These are phyloP conservation scores for Nevesoporus exiguus DNA, from an alignment of 768 basidiomycete genomes.

Conservation along the genomic window DNA sequence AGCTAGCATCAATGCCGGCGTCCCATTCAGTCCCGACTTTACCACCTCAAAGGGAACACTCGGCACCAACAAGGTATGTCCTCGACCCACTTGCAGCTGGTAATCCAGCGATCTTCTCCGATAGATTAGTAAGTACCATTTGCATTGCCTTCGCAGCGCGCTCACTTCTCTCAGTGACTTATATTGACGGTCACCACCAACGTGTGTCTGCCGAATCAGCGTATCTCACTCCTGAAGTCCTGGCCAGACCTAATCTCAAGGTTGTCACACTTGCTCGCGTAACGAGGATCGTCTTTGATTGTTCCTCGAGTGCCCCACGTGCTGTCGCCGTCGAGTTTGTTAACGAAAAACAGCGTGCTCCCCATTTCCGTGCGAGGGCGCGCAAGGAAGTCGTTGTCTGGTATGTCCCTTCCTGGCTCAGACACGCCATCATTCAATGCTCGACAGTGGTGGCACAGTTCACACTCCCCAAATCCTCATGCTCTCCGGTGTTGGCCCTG, in stretches of 20 bases:
- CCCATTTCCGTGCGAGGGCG: slow-evolving; percentile 44
- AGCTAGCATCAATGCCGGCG: slow-evolving; percentile 47
- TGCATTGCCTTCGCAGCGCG: background rate
- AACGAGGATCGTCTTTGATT: slow-evolving; percentile 56
- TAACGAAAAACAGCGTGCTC: slow-evolving; percentile 20
- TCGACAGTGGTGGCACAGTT: slow-evolving; percentile 53
- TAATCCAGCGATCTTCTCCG: background rate
- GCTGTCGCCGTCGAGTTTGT: slow-evolving; percentile 65
- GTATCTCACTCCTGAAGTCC: slow-evolving; percentile 63
- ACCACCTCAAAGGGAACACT: slow-evolving; percentile 54
- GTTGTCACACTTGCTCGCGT: slow-evolving; percentile 55
- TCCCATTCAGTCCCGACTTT: slow-evolving; percentile 53
- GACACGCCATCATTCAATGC: background rate
- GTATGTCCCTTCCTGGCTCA: slow-evolving; percentile 34
- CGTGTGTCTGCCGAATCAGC: slow-evolving; percentile 65
- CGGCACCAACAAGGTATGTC: slow-evolving; percentile 57
- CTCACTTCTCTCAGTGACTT: slow-evolving; percentile 52
- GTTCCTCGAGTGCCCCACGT: slow-evolving; percentile 35
- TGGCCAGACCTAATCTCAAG: slow-evolving; percentile 61
- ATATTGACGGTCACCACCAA: slow-evolving; percentile 47
- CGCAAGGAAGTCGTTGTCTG: slow-evolving; percentile 59
- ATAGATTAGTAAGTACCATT: slow-evolving; percentile 41
- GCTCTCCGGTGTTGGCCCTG: slow-evolving; percentile 76
- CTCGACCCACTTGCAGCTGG: background rate
- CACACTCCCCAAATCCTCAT: slow-evolving; percentile 67